Evolutionary conservation across 2,329 filamentous ascomycete species (phyloP).

Genomic region (Massarina eburnea): DNA sequence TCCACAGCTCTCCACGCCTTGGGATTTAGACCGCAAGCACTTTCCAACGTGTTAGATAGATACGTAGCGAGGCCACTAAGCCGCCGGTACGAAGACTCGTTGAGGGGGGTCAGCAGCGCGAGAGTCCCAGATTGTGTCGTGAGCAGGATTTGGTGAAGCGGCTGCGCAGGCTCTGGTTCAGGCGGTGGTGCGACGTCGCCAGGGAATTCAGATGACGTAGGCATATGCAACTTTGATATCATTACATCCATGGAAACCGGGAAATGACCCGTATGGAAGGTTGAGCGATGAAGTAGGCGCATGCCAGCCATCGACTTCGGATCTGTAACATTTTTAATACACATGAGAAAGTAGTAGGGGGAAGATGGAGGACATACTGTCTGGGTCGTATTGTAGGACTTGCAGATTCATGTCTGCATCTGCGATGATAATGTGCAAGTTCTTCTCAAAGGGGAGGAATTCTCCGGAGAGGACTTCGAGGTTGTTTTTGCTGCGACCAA

Average conservation of each 20-base stretch:
- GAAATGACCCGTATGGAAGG: constrained; percentile 83
- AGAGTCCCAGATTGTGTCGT: constrained; percentile 67
- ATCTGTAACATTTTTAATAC: constrained; percentile 56
- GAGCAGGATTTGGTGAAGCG: constrained; percentile 35
- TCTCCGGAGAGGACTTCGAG: constrained; percentile 81
- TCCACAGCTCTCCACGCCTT: constrained; percentile 69
- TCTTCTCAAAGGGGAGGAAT: constrained; percentile 82
- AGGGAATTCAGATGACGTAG: constrained; percentile 32
- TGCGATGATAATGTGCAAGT: constrained; percentile 78
- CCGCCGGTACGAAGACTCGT: constrained; percentile 80
- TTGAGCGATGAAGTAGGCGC: constrained; percentile 80
- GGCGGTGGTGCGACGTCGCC: constrained; percentile 30
- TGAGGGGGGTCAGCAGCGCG: constrained; percentile 73
- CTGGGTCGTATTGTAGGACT: constrained; percentile 89
- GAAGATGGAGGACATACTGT: constrained; percentile 63
- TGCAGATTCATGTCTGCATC: constrained; percentile 87
- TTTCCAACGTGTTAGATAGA: constrained; percentile 72
- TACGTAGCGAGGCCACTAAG: constrained; percentile 80
- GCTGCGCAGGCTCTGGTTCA: constrained; percentile 5
- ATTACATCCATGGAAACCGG: constrained; percentile 75
- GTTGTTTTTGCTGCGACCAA: constrained; percentile 80
- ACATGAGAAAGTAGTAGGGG: neutral
- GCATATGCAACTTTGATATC: constrained; percentile 62
- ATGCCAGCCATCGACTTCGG: constrained; percentile 91
- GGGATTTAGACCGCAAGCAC: constrained; percentile 79